A percentile compares a stretch with the other conserved stretches of the same genome.
phyloP scores from a whole-genome alignment of 2,329 filamentous ascomycete genomes.

The Sclerotinia nivalis region DNA sequence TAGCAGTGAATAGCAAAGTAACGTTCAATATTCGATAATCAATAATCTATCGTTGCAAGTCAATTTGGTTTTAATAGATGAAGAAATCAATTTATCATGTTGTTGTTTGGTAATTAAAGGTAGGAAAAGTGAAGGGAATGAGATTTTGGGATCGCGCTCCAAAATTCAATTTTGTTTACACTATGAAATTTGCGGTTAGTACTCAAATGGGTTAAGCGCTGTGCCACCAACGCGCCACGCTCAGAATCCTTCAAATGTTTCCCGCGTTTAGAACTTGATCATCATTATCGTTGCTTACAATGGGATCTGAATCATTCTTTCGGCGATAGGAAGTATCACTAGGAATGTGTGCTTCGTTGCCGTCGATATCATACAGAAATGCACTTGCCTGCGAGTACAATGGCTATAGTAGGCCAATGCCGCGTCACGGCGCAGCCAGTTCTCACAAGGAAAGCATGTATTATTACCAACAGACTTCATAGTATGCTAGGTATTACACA shows the following conservation, averaged over 20 bases:
- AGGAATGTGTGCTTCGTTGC: neutral
- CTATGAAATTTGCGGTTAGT: conserved; percentile 1
- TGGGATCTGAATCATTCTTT: neutral
- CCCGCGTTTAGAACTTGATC: neutral
- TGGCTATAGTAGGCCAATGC: neutral
- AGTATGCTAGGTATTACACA: neutral
- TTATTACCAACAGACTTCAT: neutral
- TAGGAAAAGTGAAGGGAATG: neutral
- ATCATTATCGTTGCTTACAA: neutral
- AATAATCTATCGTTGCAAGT: neutral
- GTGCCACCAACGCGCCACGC: conserved; percentile 14
- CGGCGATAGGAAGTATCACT: neutral
- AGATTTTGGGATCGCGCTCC: neutral
- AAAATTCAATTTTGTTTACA: neutral
- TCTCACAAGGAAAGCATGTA: neutral
- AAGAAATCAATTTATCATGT: neutral
- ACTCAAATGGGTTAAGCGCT: conserved; percentile 11
- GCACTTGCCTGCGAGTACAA: neutral
- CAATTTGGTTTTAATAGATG: neutral
- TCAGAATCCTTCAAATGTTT: neutral
- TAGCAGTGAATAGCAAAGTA: neutral
- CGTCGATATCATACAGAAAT: neutral
- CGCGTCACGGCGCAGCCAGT: neutral
- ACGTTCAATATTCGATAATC: neutral
- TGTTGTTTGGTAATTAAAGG: neutral